Base-by-base conservation (phyloP, 495 filamentous ascomycete species). In the Darksidea phi region DNA sequence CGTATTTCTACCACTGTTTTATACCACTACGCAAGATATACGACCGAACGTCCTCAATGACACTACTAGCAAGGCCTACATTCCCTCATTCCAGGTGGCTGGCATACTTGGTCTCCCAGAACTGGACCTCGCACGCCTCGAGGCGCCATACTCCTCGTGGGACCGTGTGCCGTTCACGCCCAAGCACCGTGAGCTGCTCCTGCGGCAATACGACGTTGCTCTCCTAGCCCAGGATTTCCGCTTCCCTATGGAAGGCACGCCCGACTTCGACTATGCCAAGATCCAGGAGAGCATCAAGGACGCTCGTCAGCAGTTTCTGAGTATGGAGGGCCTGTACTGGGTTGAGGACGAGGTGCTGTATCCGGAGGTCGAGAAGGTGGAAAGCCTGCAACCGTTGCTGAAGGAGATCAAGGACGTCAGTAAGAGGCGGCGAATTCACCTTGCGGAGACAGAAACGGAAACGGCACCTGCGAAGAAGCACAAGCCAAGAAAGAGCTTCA, bases 21-120 rank as follows among this genome's bases (percentile, higher is more conserved):
- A 48, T 25, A 54, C 70, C 10, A 48, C 41, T 2, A 32, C 58
- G 13, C 26, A 60, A 10, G 61, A 71, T 23, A 62, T 70, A 15
- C 65, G 47, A 26, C 43, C 66, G 4, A 24, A 25, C 23, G 37
- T 21, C 23, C 23, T 28, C 0, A 13, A 54, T 24, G 43, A 43
- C 12, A 18, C 17, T 18, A 17, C 10, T 25, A 17, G 50, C 15
- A 67, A 67, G 24, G 32, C 38, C 0, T 73, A 67, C 63, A 61
- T 74, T 3, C 58, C 72, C 45, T 73, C 69, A 28, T 67, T 71
- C 48, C 70, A 73, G 48, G 70, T 59, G 2, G 70, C 67, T 1
- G 68, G 70, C 23, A 60, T 74, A 11, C 68, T 76, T 6, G 72
- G 70, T 3, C 67, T 72, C 20, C 67, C 60, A 3, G 67, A 72